These are phyloP conservation scores for Leccinum pellstonianum DNA, from an alignment of 768 basidiomycete species.

Conservation along the genomic window DNA sequence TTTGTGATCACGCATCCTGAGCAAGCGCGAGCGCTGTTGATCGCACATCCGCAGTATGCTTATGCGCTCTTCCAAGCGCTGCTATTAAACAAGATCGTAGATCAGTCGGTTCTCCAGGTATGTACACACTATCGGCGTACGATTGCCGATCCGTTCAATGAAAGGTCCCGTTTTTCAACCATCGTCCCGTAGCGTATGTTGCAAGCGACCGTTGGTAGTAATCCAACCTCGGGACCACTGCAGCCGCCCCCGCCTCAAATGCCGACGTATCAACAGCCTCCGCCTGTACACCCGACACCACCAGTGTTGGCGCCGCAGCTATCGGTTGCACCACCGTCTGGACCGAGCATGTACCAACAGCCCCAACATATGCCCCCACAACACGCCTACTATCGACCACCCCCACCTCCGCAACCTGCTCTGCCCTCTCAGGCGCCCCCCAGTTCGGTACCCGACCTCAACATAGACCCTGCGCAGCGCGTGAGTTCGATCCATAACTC, in stretches of 20 bases:
- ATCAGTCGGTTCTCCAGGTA: constrained; percentile 80
- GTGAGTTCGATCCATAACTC: constrained; percentile 27
- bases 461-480: constrained; percentile 52
- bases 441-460: constrained; percentile 34
- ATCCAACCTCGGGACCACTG: constrained; percentile 28
- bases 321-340: constrained; percentile 30
- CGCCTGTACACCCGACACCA: constrained; percentile 33
- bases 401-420: constrained; percentile 31
- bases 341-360: constrained; percentile 31
- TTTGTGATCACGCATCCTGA: constrained; percentile 92
- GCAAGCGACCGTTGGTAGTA: constrained; percentile 38
- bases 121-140: constrained; percentile 9
- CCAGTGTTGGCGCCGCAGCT: constrained; percentile 35
- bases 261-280: constrained; percentile 30
- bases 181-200: constrained; percentile 48
- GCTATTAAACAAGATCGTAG: constrained; percentile 90
- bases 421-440: constrained; percentile 32
- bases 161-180: constrained; percentile 8
- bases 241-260: constrained; percentile 34
- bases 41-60: constrained; percentile 86
- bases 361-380: constrained; percentile 34
- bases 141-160: not conserved
- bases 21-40: constrained; percentile 76
- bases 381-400: constrained; percentile 33
- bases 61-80: constrained; percentile 97